Evolutionary conservation across 306 rosid genomes (phyloP).

Genomic region (Quercus bicolor): DNA sequence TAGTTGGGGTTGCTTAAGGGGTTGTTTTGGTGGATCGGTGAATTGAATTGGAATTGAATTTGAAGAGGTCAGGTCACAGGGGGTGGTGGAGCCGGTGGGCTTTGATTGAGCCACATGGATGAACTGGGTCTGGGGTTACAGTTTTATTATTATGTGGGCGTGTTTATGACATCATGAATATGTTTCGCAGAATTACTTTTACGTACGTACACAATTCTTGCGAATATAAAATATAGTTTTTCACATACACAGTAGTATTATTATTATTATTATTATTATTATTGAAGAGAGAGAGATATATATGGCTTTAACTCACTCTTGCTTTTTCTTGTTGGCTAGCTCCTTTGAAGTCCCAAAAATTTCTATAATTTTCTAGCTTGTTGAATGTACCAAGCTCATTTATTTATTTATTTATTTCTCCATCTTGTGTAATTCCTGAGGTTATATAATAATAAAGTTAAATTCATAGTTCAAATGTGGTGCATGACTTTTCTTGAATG

Average conservation of each 20-base stretch:
- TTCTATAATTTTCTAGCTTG: background rate
- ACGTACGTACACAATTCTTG: background rate
- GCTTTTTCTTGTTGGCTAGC: background rate
- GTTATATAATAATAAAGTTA: background rate
- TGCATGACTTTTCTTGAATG: background rate
- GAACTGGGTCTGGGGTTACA: background rate
- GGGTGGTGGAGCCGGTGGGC: background rate
- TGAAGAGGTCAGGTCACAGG: background rate
- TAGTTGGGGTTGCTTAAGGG: constrained; percentile 18
- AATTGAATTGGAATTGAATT: background rate
- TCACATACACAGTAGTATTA: background rate
- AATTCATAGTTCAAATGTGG: background rate
- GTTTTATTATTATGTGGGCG: background rate
- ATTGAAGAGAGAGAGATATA: background rate
- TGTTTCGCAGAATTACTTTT: background rate
- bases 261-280: background rate
- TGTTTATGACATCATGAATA: background rate
- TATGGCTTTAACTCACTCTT: background rate
- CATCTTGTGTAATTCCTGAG: background rate
- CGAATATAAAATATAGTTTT: background rate
- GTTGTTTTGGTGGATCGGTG: background rate
- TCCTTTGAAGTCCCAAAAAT: background rate
- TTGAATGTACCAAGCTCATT: background rate
- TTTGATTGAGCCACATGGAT: background rate
- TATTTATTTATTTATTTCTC: background rate